A percentile compares a stretch with the other conserved stretches of the same genome.
Conservation (phyloP, 805 yeast species). For the Ogataea methanolica region DNA sequence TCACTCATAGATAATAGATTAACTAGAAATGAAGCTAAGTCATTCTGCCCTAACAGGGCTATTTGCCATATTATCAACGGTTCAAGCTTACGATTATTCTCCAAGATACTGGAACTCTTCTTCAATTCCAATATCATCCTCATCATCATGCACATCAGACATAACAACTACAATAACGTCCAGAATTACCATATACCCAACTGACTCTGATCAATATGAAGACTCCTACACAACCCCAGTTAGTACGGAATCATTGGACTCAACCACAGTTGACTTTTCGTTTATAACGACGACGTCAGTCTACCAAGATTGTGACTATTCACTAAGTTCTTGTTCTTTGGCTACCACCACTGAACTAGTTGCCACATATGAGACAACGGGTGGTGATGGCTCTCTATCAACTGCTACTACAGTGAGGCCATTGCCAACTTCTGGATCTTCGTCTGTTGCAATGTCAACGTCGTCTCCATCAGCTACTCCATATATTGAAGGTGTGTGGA, state of each 20-base stretch:
- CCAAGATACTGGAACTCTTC: slow-evolving; percentile 19
- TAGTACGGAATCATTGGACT: slow-evolving; percentile 9
- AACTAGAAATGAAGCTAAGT: slow-evolving; percentile 1
- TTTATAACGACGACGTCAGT: slow-evolving; percentile 18
- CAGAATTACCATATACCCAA: slow-evolving; percentile 8
- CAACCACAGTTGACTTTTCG: slow-evolving; percentile 8
- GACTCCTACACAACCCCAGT: slow-evolving; percentile 17
- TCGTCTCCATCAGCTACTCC: slow-evolving; percentile 6
- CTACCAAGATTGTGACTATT: slow-evolving; percentile 16
- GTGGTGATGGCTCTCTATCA: slow-evolving; percentile 10
- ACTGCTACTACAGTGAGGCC: slow-evolving; percentile 11
- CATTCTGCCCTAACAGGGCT: slow-evolving; percentile 7
- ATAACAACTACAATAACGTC: slow-evolving; percentile 3
- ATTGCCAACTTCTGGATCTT: slow-evolving; percentile 1
- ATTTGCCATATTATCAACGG: slow-evolving; percentile 3
- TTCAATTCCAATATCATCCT: not conserved
- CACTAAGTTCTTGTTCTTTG: slow-evolving; percentile 17
- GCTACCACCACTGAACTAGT: slow-evolving; percentile 21
- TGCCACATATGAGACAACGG: slow-evolving; percentile 21
- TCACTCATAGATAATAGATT: too few species aligned
- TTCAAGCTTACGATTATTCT: slow-evolving; percentile 6
- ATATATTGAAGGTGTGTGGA: slow-evolving; percentile 7
- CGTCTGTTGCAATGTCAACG: slow-evolving; percentile 2
- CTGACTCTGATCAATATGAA: slow-evolving; percentile 7
- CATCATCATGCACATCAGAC: slow-evolving; percentile 5